Evolutionary conservation across 2,329 filamentous ascomycete species (phyloP).

Genomic region (Lasiodiplodia citricola): DNA sequence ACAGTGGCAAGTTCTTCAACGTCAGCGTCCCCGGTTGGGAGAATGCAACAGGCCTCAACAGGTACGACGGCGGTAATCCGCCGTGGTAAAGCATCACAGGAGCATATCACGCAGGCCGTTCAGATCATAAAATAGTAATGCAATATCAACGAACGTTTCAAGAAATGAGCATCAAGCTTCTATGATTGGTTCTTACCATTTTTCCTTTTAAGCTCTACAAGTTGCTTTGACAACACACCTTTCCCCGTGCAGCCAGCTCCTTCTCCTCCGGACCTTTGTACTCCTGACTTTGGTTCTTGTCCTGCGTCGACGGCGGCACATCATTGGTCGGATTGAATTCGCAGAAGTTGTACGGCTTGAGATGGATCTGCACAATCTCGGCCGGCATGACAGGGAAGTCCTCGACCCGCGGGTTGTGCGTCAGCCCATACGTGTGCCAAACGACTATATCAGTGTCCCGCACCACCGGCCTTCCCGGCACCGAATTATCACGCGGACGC

Average conservation of each 20-base stretch:
- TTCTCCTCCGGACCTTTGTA: too few species aligned
- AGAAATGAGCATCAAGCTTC: too few species aligned
- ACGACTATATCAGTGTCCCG: slow-evolving; percentile 55
- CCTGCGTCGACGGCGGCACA: slow-evolving; percentile 44
- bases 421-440: slow-evolving; percentile 57
- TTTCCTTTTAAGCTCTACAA: too few species aligned
- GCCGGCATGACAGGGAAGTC: slow-evolving; percentile 50
- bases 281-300: too few species aligned
- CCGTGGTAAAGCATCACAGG: not conserved
- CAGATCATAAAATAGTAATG: not conserved
- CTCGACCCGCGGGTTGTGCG: slow-evolving; percentile 54
- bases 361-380: slow-evolving; percentile 54
- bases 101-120: not conserved
- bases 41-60: slow-evolving; percentile 25
- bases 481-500: slow-evolving; percentile 42
- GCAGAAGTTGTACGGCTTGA: slow-evolving; percentile 61
- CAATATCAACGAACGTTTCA: too few species aligned
- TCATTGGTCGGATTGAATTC: slow-evolving; percentile 59
- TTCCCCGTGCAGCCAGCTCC: too few species aligned
- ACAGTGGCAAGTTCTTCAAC: slow-evolving; percentile 57
- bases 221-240: too few species aligned
- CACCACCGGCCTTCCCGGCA: slow-evolving; percentile 49
- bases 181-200: too few species aligned
- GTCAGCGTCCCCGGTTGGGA: slow-evolving; percentile 48
- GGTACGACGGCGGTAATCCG: not conserved